phyloP scores from a whole-genome alignment of 768 basidiomycete genomes.

The Boletus reticuloceps region DNA sequence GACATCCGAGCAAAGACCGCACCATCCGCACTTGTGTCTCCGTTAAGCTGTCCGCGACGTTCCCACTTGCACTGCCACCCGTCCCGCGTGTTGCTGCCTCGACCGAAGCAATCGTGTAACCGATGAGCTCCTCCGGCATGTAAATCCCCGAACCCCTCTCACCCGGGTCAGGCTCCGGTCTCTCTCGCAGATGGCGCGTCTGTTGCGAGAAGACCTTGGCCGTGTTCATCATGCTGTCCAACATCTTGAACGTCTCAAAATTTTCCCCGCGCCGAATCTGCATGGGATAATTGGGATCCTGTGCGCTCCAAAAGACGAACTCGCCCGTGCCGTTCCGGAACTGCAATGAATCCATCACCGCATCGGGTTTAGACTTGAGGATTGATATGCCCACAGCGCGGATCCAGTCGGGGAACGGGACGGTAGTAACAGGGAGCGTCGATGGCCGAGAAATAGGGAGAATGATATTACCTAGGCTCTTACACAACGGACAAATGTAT shows the following conservation, averaged over 20 bases:
- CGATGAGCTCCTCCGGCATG: conserved; percentile 86
- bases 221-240: conserved; percentile 81
- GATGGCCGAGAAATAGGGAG: conserved; percentile 70
- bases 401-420: conserved; percentile 86
- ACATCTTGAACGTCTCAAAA: conserved; percentile 70
- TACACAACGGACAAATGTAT: conserved; percentile 96
- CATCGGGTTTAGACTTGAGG: conserved; percentile 78
- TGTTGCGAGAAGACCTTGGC: conserved; percentile 82
- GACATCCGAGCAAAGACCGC: conserved; percentile 67
- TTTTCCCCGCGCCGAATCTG: conserved; percentile 54
- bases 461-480: conserved; percentile 92
- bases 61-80: conserved; percentile 38
- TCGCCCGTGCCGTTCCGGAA: conserved; percentile 81
- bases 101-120: conserved; percentile 80
- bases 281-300: conserved; percentile 66
- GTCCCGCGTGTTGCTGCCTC: conserved; percentile 80
- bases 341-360: conserved; percentile 67
- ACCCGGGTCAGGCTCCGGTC: conserved; percentile 64
- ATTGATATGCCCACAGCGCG: conserved; percentile 87
- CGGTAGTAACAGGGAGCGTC: conserved; percentile 41
- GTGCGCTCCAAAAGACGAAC: conserved; percentile 86
- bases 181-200: conserved; percentile 76
- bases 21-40: conserved; percentile 79
- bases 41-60: conserved; percentile 61
- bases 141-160: conserved; percentile 86